These are phyloP conservation scores for Astrothelium subdiscretum DNA, from an alignment of 495 filamentous ascomycete genomes.

Conservation along the genomic window DNA sequence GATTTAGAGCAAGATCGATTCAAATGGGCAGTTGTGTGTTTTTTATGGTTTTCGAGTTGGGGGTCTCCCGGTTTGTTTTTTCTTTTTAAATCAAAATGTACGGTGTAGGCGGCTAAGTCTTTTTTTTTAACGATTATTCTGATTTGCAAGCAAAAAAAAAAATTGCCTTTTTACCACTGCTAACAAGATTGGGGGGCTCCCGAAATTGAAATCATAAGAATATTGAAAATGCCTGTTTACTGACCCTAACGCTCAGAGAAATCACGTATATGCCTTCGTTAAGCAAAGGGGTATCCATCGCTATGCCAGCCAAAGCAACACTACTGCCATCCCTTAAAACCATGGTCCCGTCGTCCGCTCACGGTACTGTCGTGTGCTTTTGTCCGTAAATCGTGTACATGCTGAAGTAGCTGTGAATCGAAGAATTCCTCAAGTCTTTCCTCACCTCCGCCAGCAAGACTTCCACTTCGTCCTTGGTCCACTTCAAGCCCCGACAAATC, in stretches of 20 bases:
- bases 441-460: slow-evolving; percentile 11
- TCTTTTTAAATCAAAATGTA: no score
- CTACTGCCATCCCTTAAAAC: neutral
- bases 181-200: no score
- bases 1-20: no score
- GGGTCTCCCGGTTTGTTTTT: neutral
- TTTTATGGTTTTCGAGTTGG: no score
- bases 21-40: no score
- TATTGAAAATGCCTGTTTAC: no score
- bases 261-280: neutral
- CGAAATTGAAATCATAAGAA: no score
- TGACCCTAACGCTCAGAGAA: neutral
- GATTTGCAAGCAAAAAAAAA: no score
- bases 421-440: slow-evolving; percentile 1
- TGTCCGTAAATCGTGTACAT: slow-evolving; percentile 3
- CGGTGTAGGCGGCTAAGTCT: no score
- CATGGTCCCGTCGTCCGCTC: neutral
- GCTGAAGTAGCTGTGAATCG: slow-evolving; percentile 8
- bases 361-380: neutral
- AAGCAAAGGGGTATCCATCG: neutral
- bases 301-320: neutral
- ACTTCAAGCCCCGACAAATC: slow-evolving; percentile 8
- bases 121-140: no score
- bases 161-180: no score
- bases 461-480: slow-evolving; percentile 11